phyloP scores from a whole-genome alignment of 805 yeast species.

The Saccharomycopsis oosterbeekiorum region DNA sequence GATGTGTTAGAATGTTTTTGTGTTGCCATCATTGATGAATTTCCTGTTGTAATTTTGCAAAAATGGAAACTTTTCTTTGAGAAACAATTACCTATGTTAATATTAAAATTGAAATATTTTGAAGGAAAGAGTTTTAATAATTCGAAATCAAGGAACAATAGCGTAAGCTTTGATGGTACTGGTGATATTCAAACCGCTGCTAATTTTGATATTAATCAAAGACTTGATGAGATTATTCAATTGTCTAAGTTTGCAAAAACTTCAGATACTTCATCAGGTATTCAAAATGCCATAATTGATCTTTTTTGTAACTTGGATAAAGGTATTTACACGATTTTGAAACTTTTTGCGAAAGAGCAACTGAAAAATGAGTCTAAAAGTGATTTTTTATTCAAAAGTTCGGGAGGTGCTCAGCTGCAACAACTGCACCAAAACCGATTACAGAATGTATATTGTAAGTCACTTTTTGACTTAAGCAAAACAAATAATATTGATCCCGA shows the following conservation, averaged over 20 bases:
- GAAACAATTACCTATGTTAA: slow-evolving; percentile 37
- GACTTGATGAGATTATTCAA: background rate
- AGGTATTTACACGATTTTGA: slow-evolving; percentile 25
- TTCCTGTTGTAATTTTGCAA: slow-evolving; percentile 12
- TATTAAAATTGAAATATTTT: slow-evolving; percentile 19
- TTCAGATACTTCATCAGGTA: background rate
- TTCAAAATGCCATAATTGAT: slow-evolving; percentile 11
- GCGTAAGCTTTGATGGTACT: background rate
- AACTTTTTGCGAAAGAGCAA: slow-evolving; percentile 16
- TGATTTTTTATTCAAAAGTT: slow-evolving; percentile 21
- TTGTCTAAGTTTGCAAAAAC: background rate
- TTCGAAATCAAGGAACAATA: background rate
- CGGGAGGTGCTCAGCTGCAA: slow-evolving; percentile 20
- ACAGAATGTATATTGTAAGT: slow-evolving; percentile 27
- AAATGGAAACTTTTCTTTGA: slow-evolving; percentile 38
- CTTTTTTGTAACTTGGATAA: slow-evolving; percentile 28
- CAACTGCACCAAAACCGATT: slow-evolving; percentile 25
- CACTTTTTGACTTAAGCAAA: slow-evolving; percentile 31
- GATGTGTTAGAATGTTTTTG: slow-evolving; percentile 10
- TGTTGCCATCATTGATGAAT: slow-evolving; percentile 4
- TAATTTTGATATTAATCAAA: background rate
- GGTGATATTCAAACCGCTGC: background rate
- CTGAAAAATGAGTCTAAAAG: slow-evolving; percentile 20
- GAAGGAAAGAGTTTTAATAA: slow-evolving; percentile 6
- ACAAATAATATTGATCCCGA: background rate